Percentiles rank a stretch among this genome's conserved stretches.
These are phyloP conservation scores for Trichoderma lentiforme DNA, from an alignment of 2,329 filamentous ascomycete genomes.

Conservation along the genomic window DNA sequence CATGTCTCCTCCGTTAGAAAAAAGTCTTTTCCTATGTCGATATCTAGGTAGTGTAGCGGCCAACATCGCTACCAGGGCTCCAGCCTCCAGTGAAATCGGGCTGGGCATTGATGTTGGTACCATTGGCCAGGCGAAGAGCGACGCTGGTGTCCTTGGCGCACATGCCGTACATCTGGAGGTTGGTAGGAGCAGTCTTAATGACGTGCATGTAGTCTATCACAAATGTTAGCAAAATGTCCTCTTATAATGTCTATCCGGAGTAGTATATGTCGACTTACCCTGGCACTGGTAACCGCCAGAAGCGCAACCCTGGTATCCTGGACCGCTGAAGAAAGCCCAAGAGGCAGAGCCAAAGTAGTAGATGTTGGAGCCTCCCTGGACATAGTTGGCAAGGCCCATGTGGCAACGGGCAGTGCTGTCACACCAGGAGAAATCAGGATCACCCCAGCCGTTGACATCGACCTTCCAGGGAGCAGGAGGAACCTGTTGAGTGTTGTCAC, in stretches of 20 bases:
- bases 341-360: constrained; percentile 41
- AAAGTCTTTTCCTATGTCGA: background rate
- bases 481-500: constrained; percentile 33
- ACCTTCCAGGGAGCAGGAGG: constrained; percentile 39
- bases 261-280: constrained; percentile 22
- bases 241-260: background rate
- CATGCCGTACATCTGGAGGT: constrained; percentile 41
- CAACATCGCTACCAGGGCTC: constrained; percentile 34
- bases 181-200: constrained; percentile 35
- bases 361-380: constrained; percentile 40
- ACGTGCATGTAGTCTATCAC: constrained; percentile 35
- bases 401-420: constrained; percentile 34
- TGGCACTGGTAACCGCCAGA: constrained; percentile 32
- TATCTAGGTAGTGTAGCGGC: constrained; percentile 32
- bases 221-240: background rate
- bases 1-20: background rate
- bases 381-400: constrained; percentile 42
- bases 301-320: constrained; percentile 35
- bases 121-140: constrained; percentile 36
- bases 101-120: constrained; percentile 31
- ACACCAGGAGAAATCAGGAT: constrained; percentile 43
- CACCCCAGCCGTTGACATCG: constrained; percentile 36
- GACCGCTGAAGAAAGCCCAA: constrained; percentile 44
- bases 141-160: constrained; percentile 40
- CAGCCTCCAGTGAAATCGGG: constrained; percentile 36